Percentiles rank a stretch among this genome's conserved stretches.
Evolutionary conservation across 2,329 filamentous ascomycete genomes (phyloP).

Genomic region (Colletotrichum spinosum): DNA sequence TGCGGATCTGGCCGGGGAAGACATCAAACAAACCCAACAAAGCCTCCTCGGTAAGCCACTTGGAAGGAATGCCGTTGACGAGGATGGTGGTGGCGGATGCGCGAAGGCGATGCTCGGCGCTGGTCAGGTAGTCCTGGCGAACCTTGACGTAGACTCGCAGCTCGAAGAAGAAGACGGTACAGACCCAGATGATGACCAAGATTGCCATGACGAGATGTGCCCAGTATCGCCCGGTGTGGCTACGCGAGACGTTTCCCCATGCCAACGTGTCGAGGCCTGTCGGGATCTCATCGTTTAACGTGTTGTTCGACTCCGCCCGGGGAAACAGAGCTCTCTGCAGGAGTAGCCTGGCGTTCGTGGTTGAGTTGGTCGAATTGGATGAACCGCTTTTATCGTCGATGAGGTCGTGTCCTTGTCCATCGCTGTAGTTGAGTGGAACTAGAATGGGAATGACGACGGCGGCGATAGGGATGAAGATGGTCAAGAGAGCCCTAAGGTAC

Average conservation of each 20-base stretch:
- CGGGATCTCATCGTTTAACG: conserved; percentile 36
- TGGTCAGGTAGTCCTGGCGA: conserved; percentile 93
- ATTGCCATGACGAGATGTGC: conserved; percentile 87
- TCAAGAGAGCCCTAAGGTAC: conserved; percentile 80
- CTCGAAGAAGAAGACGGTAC: conserved; percentile 88
- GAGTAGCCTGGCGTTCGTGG: conserved; percentile 25
- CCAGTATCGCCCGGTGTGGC: conserved; percentile 78
- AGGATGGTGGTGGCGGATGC: conserved; percentile 96
- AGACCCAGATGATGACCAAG: conserved; percentile 83
- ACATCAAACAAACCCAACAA: conserved; percentile 91
- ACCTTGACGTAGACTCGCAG: conserved; percentile 90
- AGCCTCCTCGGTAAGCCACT: conserved; percentile 89
- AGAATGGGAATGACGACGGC: conserved; percentile 84
- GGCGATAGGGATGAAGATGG: conserved; percentile 91
- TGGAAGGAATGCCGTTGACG: conserved; percentile 88
- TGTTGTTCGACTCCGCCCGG: conserved; percentile 47
- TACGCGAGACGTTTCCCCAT: conserved; percentile 84
- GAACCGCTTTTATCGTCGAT: conserved; percentile 48
- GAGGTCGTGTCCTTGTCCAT: conserved; percentile 70
- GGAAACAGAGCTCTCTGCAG: conserved; percentile 38
- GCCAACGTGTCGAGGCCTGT: conserved; percentile 84
- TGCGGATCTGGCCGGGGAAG: conserved; percentile 93
- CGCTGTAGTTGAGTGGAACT: conserved; percentile 84
- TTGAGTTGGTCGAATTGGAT: conserved; percentile 9
- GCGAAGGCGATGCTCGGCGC: conserved; percentile 90